Base-by-base conservation (phyloP, 176 grass and related monocot genomes). In the Cenchrus purpureus region DNA sequence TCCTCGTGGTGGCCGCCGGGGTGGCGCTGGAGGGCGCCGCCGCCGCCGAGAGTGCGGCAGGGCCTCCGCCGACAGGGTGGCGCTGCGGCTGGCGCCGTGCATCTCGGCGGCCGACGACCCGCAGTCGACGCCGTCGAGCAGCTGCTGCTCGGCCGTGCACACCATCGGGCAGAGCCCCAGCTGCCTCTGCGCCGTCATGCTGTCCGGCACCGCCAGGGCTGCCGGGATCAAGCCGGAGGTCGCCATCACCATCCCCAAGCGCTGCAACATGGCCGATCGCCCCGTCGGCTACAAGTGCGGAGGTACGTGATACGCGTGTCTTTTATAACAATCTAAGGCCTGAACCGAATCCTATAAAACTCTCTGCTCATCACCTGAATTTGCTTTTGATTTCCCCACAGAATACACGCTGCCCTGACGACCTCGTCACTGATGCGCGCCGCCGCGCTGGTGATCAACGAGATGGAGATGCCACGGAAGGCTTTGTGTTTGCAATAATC, bases 251-350 rank as follows among this genome's bases (percentile, higher is more conserved):
- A 90, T 93, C 67, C 91, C 91, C 32, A 93, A 90, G 59, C 79
- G 87, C 20, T 93, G 91, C 78, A 93, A 54, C 81, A 19, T 93
- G 52, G 76, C 85, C 11, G 70, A 90, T 32, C 91, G 91, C 49
- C 91, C 88, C 14, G 64, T 87, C 54, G 91, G 91, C 20, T 93
- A 93, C 85, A 84, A 93, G 34, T 93, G 91, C 56, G 87, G 91
- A 68, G 91, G 87, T 87, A 75, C 3, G 34, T 8, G 12, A 40
- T 40, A 4, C 55, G n/a, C 5, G 10, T 49, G 12, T 60, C 5
- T 59, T 12, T 40, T 40, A 40, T 40, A 37, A 46, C 7, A 34
- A 37, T 37, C 37, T 49, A 31, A 7, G 0, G 2, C 20, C 14
- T 65, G 28, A 64, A 11, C 1, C 20, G 20, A 48, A 15, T 17